These are phyloP conservation scores for Moricandia arvensis DNA, from an alignment of 345 rosid genomes.

Conservation along the genomic window DNA sequence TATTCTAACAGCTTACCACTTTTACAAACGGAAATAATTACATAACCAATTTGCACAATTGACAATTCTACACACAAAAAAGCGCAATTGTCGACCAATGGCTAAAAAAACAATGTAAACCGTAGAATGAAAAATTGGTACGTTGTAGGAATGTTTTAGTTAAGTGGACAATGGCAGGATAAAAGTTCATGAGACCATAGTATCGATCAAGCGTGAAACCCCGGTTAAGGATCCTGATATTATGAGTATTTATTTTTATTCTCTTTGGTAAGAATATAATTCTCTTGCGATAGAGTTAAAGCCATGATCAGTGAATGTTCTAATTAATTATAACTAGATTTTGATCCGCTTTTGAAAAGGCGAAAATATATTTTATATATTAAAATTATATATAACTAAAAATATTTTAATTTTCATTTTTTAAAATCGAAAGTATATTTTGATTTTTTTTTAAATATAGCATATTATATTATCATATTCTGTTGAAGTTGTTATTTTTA, in stretches of 20 bases:
- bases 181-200: conserved; percentile 59
- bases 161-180: conserved; percentile 53
- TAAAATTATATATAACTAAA: no score
- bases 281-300: background rate
- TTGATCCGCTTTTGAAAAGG: no score
- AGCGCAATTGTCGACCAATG: no score
- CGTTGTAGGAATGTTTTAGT: background rate
- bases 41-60: conserved; percentile 8
- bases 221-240: conserved; percentile 50
- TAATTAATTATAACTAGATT: background rate
- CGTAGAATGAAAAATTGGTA: background rate
- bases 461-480: no score
- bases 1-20: background rate
- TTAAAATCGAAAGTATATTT: no score
- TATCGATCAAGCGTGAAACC: conserved; percentile 61
- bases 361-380: no score
- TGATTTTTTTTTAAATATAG: no score
- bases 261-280: background rate
- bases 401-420: no score
- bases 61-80: conserved; percentile 35
- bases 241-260: background rate
- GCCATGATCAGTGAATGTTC: background rate
- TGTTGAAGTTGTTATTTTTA: no score
- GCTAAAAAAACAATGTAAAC: background rate
- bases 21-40: background rate